Evolutionary conservation across 2,329 filamentous ascomycete species (phyloP), one percentile per base, ranked within the genome.

Genomic region (Aspergillus tamarii): DNA sequence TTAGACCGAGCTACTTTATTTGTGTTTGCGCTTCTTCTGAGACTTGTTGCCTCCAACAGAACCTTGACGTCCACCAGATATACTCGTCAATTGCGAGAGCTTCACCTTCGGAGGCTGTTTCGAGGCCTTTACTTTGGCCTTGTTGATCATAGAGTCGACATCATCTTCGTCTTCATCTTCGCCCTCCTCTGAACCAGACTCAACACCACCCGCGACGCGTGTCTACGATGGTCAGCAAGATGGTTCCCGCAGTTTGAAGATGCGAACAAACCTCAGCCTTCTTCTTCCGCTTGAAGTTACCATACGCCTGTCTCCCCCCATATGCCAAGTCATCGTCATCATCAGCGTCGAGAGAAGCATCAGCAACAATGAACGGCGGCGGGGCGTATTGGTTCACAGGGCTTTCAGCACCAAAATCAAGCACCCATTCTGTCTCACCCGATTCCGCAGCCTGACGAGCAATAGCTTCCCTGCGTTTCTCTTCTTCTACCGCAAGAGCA

Each of bases 391-490:
- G 64, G 14, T 60, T 45, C 5, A 62, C 64, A 36, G 65, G 21
- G 53, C 64, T 61, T 5, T 58, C 69, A 6, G 66, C 66, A 3
- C 72, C 70, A 14, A 75, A 74, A 48, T 81, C 71, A 57, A 81
- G 63, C 26, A 81, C 76, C 80, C 80, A 82, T 67, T 81, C 75
- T 9, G 78, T 77, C 66, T 82, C 80, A 21, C 80, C 80, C 0
- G 78, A 75, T 55, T 81, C 79, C 3, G 77, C 78, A 11, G 79
- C 79, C 65, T 80, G 77, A 34, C 75, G 74, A 10, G 77, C 69
- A 61, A 81, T 60, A 5, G 79, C 78, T 36, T 78, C 75, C 32
- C 74, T 72, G 6, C 79, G 76, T 62, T 79, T 80, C 23, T 75
- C 73, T 59, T 81, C 79, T 50, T 81, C 79, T 0, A 74, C 77